These are phyloP conservation scores for Podila minutissima DNA, from an alignment of 192 early-diverging fungal genomes.

Conservation along the genomic window DNA sequence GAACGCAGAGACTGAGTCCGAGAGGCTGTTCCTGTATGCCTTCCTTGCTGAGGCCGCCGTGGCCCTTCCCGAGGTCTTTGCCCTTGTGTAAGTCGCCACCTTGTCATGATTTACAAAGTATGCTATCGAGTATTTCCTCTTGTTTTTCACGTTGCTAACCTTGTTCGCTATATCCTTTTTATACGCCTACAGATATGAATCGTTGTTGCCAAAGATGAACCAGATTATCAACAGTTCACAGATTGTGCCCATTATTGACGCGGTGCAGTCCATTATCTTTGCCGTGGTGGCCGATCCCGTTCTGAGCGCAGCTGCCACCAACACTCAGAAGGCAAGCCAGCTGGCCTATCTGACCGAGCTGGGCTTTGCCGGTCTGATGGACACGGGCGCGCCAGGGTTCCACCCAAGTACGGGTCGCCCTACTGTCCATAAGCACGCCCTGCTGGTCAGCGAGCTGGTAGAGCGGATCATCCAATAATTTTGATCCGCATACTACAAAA, in stretches of 20 bases:
- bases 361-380: constrained; percentile 62
- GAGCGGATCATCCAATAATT: constrained; percentile 57
- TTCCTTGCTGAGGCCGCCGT: constrained; percentile 80
- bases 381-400: constrained; percentile 53
- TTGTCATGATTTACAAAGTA: not conserved
- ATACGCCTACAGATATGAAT: constrained; percentile 66
- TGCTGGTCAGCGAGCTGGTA: constrained; percentile 61
- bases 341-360: constrained; percentile 60
- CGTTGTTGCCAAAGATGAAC: constrained; percentile 77
- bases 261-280: constrained; percentile 77
- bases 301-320: constrained; percentile 40
- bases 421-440: constrained; percentile 59
- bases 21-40: constrained; percentile 78
- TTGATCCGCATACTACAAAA: too few relatives aligned
- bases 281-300: constrained; percentile 66
- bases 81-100: constrained; percentile 69
- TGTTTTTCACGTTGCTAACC: not conserved
- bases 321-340: constrained; percentile 52
- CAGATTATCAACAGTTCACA: constrained; percentile 73
- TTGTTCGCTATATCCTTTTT: constrained; percentile 5
- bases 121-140: not conserved
- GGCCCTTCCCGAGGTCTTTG: constrained; percentile 77
- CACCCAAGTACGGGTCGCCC: constrained; percentile 53
- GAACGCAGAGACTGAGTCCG: constrained; percentile 75
- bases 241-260: constrained; percentile 69